Percentiles rank a stretch among this genome's conserved stretches.
Conservation (phyloP, 2,329 filamentous ascomycete genomes). For the Akanthomyces lecanii region DNA sequence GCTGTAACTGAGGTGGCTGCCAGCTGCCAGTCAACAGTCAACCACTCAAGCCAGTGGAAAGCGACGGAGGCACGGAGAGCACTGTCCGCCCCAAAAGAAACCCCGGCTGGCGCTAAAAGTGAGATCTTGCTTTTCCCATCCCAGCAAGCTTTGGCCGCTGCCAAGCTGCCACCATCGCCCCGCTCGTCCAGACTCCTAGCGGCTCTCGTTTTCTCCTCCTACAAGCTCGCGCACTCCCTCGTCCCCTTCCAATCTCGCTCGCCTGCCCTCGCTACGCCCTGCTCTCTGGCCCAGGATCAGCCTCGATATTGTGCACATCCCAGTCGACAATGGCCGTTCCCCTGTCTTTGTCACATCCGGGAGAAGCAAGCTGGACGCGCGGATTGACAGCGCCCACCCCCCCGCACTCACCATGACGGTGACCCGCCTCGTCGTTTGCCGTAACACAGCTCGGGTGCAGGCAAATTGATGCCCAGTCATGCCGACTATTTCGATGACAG, state of each 20-base stretch:
- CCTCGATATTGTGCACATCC: background rate
- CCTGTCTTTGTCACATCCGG: background rate
- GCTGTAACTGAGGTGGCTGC: too few species aligned
- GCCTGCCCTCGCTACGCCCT: conserved; percentile 2
- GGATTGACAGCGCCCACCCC: background rate
- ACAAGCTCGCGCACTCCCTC: background rate
- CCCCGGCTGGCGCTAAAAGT: background rate
- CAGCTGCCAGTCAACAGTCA: too few species aligned
- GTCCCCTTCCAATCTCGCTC: background rate
- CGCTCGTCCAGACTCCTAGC: background rate
- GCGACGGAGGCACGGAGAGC: too few species aligned
- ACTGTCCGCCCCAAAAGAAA: background rate
- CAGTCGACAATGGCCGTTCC: background rate
- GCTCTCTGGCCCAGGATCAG: background rate
- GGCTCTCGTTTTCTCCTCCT: background rate
- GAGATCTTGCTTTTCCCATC: conserved; percentile 9
- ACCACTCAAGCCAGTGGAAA: too few species aligned
- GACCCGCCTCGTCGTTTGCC: background rate
- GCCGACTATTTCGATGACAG: background rate
- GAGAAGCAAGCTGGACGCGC: background rate
- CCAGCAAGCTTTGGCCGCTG: too few species aligned
- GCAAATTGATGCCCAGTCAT: background rate
- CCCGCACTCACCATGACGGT: background rate
- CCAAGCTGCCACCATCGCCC: background rate
- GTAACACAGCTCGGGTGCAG: background rate